A percentile compares a stretch with the other conserved stretches of the same genome.
Conservation (phyloP, 2,329 filamentous ascomycete genomes). For the Sporothrix pseudoabietina region DNA sequence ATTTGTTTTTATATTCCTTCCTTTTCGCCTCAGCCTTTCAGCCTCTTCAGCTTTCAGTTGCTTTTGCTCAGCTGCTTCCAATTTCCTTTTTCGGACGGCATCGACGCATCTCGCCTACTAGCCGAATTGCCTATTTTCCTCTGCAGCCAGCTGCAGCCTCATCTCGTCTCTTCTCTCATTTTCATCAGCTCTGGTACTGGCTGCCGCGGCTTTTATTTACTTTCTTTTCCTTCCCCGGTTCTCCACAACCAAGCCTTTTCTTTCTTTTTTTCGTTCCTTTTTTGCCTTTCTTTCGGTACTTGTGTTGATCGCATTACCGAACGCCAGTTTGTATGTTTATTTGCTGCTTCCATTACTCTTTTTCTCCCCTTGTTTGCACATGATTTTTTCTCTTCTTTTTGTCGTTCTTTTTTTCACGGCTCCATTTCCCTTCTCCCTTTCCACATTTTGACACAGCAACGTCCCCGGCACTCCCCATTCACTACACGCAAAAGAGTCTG, state of each 20-base stretch:
- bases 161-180: not conserved
- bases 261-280: not conserved
- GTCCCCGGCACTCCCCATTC: slow-evolving; percentile 4
- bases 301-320: slow-evolving; percentile 12
- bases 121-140: slow-evolving; percentile 18
- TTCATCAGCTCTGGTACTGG: not conserved
- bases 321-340: slow-evolving; percentile 22
- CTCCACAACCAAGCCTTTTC: not conserved
- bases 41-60: not conserved
- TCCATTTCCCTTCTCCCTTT: not conserved
- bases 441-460: slow-evolving; percentile 16
- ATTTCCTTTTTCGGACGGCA: slow-evolving; percentile 17
- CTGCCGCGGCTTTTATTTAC: not conserved
- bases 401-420: not conserved
- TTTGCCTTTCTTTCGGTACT: not conserved
- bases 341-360: slow-evolving; percentile 32
- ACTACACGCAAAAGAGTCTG: slow-evolving; percentile 5
- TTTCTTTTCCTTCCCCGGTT: not conserved
- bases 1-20: not conserved
- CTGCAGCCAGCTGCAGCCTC: not conserved
- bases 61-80: not conserved
- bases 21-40: not conserved
- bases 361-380: slow-evolving; percentile 15
- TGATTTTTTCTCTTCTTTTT: not conserved
- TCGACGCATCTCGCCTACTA: slow-evolving; percentile 16